Conservation (phyloP, 1,139 yeast genomes). For the Taphrina betulina region DNA sequence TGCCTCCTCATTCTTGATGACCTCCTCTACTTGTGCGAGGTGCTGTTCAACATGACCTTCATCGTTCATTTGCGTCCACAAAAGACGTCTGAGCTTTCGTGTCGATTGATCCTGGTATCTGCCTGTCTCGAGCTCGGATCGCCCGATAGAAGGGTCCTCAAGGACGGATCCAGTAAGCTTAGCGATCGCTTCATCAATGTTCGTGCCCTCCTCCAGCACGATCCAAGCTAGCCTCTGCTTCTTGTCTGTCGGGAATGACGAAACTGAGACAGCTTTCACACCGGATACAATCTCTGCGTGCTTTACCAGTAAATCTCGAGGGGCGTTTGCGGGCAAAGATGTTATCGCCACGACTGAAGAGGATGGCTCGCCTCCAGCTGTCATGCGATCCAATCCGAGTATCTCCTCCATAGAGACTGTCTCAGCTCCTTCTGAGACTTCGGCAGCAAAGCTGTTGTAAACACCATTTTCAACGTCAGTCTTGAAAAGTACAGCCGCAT, state of each 20-base stretch:
- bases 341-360: no score
- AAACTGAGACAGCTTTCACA: no score
- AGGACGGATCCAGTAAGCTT: constrained; percentile 34
- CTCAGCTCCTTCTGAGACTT: no score
- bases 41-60: constrained; percentile 23
- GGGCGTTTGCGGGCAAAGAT: no score
- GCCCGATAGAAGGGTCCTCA: constrained; percentile 31
- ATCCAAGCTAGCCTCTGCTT: constrained; percentile 38
- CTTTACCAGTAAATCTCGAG: no score
- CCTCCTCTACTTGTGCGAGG: constrained; percentile 33
- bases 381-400: no score
- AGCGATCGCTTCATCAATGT: constrained; percentile 32
- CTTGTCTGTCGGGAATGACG: no score
- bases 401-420: no score
- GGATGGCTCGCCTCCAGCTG: no score
- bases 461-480: constrained; percentile 33
- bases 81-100: constrained; percentile 19
- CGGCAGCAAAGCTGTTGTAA: constrained; percentile 35
- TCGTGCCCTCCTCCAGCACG: constrained; percentile 32
- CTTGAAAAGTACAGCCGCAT: constrained; percentile 28
- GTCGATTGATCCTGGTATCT: constrained; percentile 16
- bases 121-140: constrained; percentile 17
- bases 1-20: neutral
- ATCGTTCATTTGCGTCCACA: constrained; percentile 17
- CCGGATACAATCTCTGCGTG: no score